phyloP scores from a whole-genome alignment of 371 early-diverging fungal genomes.

The Rhizopus delemar region DNA sequence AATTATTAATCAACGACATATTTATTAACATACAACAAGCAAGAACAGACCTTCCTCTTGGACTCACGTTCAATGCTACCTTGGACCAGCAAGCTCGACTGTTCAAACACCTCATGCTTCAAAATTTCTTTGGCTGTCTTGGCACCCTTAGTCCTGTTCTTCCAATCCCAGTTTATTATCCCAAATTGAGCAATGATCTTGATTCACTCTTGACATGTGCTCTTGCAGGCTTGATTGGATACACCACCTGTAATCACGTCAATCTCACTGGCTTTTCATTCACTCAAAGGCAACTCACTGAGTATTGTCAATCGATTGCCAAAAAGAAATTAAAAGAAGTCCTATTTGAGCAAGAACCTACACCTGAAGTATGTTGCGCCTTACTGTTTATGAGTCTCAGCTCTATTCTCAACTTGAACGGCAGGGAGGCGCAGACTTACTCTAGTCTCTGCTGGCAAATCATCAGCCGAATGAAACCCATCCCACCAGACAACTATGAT shows the following conservation, averaged over 20 bases:
- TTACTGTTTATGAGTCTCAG: conserved; percentile 16
- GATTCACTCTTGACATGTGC: conserved; percentile 25
- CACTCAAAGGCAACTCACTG: conserved; percentile 23
- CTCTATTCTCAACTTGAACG: conserved; percentile 15
- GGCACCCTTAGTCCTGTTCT: conserved; percentile 22
- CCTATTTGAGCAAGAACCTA: conserved; percentile 28
- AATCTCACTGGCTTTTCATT: conserved; percentile 8
- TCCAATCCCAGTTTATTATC: conserved; percentile 21
- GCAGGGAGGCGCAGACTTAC: conserved; percentile 27
- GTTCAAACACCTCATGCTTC: conserved; percentile 13
- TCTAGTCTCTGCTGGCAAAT: conserved; percentile 40
- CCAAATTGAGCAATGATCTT: conserved; percentile 14
- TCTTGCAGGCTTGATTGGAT: conserved; percentile 22
- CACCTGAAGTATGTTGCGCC: conserved; percentile 22
- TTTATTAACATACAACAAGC: background rate
- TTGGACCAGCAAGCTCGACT: background rate
- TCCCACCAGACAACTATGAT: conserved; percentile 1
- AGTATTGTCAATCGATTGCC: conserved; percentile 20
- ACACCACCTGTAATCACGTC: conserved; percentile 27
- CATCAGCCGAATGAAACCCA: conserved; percentile 23
- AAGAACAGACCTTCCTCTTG: background rate
- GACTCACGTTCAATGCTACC: background rate
- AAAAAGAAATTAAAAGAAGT: conserved; percentile 23
- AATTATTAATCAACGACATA: background rate
- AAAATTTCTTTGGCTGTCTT: conserved; percentile 31